These are phyloP conservation scores for Neurospora sp. DNA, from an alignment of 495 filamentous ascomycete genomes.

Conservation along the genomic window DNA sequence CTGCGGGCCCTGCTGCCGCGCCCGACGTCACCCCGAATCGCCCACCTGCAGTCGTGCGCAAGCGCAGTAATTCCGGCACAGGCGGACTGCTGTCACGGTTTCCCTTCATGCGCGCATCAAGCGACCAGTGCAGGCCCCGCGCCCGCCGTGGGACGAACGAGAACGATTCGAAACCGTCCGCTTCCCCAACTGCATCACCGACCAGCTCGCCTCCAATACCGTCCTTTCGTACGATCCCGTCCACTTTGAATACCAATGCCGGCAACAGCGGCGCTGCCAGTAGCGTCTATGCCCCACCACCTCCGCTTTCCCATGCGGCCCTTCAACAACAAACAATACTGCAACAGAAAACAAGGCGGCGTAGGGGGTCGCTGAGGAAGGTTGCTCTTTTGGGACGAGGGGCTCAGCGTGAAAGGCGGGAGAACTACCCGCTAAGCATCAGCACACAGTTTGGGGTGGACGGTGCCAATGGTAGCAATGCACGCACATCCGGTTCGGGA, in stretches of 20 bases:
- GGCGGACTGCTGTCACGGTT: slow-evolving; percentile 52
- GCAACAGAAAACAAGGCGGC: slow-evolving; percentile 61
- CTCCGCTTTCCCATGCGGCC: slow-evolving; percentile 34
- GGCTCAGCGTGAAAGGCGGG: slow-evolving; percentile 46
- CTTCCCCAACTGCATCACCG: slow-evolving; percentile 8
- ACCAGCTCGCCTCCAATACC: slow-evolving; percentile 18
- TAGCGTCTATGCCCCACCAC: slow-evolving; percentile 22
- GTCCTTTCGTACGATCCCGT: slow-evolving; percentile 17
- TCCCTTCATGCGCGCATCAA: slow-evolving; percentile 50
- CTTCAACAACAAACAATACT: slow-evolving; percentile 44
- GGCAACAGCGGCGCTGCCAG: slow-evolving; percentile 22
- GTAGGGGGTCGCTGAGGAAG: slow-evolving; percentile 70
- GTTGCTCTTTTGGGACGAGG: slow-evolving; percentile 67
- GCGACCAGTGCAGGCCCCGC: slow-evolving; percentile 29
- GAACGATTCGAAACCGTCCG: slow-evolving; percentile 8
- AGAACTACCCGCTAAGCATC: slow-evolving; percentile 34
- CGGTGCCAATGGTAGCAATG: neutral
- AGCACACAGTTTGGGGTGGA: slow-evolving; percentile 25
- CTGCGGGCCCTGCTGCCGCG: slow-evolving; percentile 1
- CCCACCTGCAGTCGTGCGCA: slow-evolving; percentile 13
- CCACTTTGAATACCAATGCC: slow-evolving; percentile 3
- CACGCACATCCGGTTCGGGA: neutral
- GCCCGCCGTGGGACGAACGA: slow-evolving; percentile 32
- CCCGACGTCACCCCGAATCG: slow-evolving; percentile 12
- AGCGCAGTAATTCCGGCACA: slow-evolving; percentile 22